Conservation (phyloP, 2,329 filamentous ascomycete species). For the Ampelomyces quisqualis region DNA sequence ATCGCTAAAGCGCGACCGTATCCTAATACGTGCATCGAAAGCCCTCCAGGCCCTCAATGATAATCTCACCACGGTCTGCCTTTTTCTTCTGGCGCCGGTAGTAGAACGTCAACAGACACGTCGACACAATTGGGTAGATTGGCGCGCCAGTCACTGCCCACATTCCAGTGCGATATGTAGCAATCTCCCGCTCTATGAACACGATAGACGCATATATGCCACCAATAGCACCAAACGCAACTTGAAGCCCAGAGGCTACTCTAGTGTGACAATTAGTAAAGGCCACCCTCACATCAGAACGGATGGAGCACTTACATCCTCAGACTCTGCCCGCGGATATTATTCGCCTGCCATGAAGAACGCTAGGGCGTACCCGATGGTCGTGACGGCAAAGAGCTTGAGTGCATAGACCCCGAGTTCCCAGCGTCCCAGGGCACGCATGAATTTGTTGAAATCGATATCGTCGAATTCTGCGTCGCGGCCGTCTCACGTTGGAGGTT, state of each 20-base stretch:
- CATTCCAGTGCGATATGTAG: slow-evolving; percentile 25
- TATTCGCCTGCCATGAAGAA: slow-evolving; percentile 18
- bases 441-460: slow-evolving; percentile 15
- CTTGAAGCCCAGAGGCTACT: slow-evolving; percentile 34
- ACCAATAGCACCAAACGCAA: slow-evolving; percentile 35
- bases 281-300: background rate
- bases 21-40: slow-evolving; percentile 20
- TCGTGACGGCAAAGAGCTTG: slow-evolving; percentile 18
- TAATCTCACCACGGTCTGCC: slow-evolving; percentile 14
- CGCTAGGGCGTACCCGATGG: slow-evolving; percentile 19
- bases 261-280: slow-evolving; percentile 2
- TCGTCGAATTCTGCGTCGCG: slow-evolving; percentile 19
- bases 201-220: slow-evolving; percentile 34
- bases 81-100: slow-evolving; percentile 15
- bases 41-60: slow-evolving; percentile 14
- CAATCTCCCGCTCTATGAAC: slow-evolving; percentile 33
- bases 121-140: slow-evolving; percentile 17
- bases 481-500: slow-evolving; percentile 21
- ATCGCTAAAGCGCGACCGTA: no score
- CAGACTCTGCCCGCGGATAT: slow-evolving; percentile 14
- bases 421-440: slow-evolving; percentile 14
- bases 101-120: slow-evolving; percentile 7
- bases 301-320: slow-evolving; percentile 12
- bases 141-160: slow-evolving; percentile 28
- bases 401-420: slow-evolving; percentile 21